Base-by-base conservation (phyloP, 305 asterid genomes). In the Withania somnifera region DNA sequence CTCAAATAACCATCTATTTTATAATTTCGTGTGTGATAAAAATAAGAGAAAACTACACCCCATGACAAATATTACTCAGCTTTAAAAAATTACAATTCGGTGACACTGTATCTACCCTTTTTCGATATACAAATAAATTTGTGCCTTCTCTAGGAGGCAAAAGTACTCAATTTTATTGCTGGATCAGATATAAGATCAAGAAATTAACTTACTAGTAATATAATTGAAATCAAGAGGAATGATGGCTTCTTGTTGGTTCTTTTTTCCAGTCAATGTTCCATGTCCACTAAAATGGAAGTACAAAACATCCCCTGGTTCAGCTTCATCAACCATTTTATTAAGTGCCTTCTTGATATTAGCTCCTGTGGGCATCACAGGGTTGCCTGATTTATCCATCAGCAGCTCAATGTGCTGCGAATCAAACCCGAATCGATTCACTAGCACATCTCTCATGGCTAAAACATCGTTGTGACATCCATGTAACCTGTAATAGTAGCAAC, bases 281-380 rank as follows among this genome's bases (percentile, higher is more conserved):
- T 95, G 98, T 51, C 98, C 98, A 6, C 97, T 93, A 85, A 91
- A 93, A 86, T 93, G 98, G 79, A 92, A 90, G 88, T 89, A 89
- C 83, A 95, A 85, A 53, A 88, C 85, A 66, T 93, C 98, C 1
- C 91, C 93, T 52, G 85, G 83, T 45, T 88, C 82, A 68, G 95
- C 97, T 79, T 19, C 86, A 81, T 88, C 92, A 51, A 91, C 88
- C 97, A 92, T 90, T 28, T 32, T 52, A 10, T 78, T 56, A 7
- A 93, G 88, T 60, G 94, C 93, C 50, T 78, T 85, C 91, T 87
- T 93, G 84, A 95, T 89, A 84, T 91, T 95, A 84, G 89, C 91
- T 26, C 95, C 95, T 0, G 97, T 91, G 2, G 98, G 97, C 92
- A 87, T 88, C 64, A 83, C 64, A 10, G 87, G 54, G 82, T 91